Base-by-base conservation (phyloP, 2,329 filamentous ascomycete species). In the Chalara sp. region DNA sequence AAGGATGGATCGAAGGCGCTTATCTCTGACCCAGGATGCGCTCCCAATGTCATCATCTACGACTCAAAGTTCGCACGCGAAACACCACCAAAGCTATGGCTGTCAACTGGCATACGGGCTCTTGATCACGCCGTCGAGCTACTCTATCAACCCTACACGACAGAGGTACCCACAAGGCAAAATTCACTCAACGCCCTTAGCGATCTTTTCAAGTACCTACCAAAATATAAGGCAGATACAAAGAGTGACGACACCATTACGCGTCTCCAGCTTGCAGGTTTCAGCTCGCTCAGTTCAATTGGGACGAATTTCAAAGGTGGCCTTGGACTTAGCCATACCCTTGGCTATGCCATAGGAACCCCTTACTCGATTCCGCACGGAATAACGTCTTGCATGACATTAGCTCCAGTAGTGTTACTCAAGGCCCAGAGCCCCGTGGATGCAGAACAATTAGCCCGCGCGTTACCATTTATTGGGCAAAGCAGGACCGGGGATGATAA, bases 111-210 rank as follows among this genome's bases (percentile, higher is more conserved):
- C n/a, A 44, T 51, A 7, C 13, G 49, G 33, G 49, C 49, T 4
- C 35, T 51, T 8, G 49, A 51, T 31, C 49, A 51, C 40, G 49
- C 49, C 21, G 49, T 51, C 10, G 49, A 51, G 32, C 30, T 40
- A 11, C 42, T 51, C 44, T 51, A 51, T 35, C 32, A 51, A 7
- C 44, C 49, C 11, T n/a, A n/a, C n/a, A n/a, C n/a, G n/a, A n/a
- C n/a, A n/a, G n/a, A n/a, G n/a, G n/a, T n/a, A n/a, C n/a, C n/a
- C n/a, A n/a, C n/a, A n/a, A n/a, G n/a, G n/a, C n/a, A n/a, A n/a
- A n/a, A n/a, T n/a, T n/a, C n/a, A n/a, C n/a, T n/a, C n/a, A n/a
- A n/a, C n/a, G n/a, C n/a, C n/a, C n/a, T n/a, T n/a, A n/a, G n/a
- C n/a, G n/a, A n/a, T n/a, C n/a, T n/a, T n/a, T n/a, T n/a, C n/a